A percentile compares a stretch with the other conserved stretches of the same genome.
These are phyloP conservation scores for Calonectria pseudoturangicola DNA, from an alignment of 2,329 filamentous ascomycete genomes.

Conservation along the genomic window DNA sequence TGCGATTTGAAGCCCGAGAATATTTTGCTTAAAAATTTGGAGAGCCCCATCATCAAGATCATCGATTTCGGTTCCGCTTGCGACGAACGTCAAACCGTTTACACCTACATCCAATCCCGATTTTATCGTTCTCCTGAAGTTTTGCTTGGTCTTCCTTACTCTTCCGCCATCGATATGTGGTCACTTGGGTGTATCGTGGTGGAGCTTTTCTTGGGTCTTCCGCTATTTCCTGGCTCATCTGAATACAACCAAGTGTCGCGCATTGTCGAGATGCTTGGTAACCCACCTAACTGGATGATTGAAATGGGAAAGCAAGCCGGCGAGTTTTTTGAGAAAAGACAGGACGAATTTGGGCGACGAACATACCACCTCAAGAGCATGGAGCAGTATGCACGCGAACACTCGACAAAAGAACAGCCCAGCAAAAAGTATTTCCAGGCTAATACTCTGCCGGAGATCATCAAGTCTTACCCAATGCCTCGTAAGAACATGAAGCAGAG, in stretches of 20 bases:
- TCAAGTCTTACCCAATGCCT: constrained; percentile 98
- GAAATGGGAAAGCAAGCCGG: constrained; percentile 98
- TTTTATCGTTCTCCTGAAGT: constrained; percentile 99
- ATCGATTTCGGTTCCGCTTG: constrained; percentile 99
- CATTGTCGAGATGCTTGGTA: constrained; percentile 98
- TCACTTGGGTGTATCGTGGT: constrained; percentile 98
- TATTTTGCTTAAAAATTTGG: constrained; percentile 96
- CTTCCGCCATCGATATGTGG: constrained; percentile 99
- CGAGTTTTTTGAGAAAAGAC: constrained; percentile 95
- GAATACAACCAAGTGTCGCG: constrained; percentile 99
- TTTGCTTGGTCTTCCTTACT: constrained; percentile 95
- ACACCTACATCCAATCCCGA: constrained; percentile 98
- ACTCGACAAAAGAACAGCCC: constrained; percentile 96
- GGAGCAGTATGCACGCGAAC: constrained; percentile 97
- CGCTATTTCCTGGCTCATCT: constrained; percentile 96
- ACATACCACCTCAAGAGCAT: constrained; percentile 96
- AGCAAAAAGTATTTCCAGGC: constrained; percentile 99
- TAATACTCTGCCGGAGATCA: constrained; percentile 95
- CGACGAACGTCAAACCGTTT: constrained; percentile 98
- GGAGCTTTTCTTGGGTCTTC: constrained; percentile 94
- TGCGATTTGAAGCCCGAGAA: constrained; percentile 99
- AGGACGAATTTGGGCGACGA: constrained; percentile 93
- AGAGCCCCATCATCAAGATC: constrained; percentile 99
- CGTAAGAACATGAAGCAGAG: constrained; percentile 99
- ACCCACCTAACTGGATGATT: constrained; percentile 98